Evolutionary conservation across 2,329 filamentous ascomycete genomes (phyloP).

Genomic region (Clonostachys byssicola): DNA sequence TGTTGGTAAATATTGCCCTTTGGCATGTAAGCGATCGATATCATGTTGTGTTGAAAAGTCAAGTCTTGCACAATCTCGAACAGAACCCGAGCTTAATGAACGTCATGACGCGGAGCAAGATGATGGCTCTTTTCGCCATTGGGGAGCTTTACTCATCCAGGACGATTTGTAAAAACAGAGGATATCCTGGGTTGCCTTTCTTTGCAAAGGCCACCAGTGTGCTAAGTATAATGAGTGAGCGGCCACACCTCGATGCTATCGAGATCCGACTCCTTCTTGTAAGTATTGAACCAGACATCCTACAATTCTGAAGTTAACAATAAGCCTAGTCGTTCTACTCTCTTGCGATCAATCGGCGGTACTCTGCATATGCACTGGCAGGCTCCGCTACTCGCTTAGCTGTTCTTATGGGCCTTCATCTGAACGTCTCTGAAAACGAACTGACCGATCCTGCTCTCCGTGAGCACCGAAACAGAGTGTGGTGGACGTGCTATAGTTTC

Average conservation of each 20-base stretch:
- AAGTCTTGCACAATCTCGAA: conserved; percentile 28
- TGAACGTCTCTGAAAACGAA: conserved; percentile 21
- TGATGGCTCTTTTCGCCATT: conserved; percentile 38
- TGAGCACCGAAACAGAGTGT: conserved; percentile 33
- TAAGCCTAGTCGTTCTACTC: conserved; percentile 34
- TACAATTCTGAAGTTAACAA: not conserved
- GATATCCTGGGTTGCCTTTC: conserved; percentile 36
- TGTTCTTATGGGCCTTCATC: conserved; percentile 17
- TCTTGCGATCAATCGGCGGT: conserved; percentile 34
- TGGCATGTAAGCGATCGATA: conserved; percentile 28
- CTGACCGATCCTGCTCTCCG: conserved; percentile 26
- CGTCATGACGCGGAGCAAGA: conserved; percentile 27
- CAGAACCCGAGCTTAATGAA: conserved; percentile 23
- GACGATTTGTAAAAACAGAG: conserved; percentile 20
- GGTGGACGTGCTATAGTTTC: conserved; percentile 37
- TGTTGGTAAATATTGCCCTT: conserved; percentile 28
- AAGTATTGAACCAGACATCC: conserved; percentile 8
- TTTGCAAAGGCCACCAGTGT: conserved; percentile 33
- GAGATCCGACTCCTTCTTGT: conserved; percentile 38
- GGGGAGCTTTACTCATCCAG: conserved; percentile 37
- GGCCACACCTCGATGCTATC: conserved; percentile 34
- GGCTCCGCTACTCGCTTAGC: conserved; percentile 36
- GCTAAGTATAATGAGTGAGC: conserved; percentile 30
- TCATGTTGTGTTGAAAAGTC: conserved; percentile 32
- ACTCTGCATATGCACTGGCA: conserved; percentile 35